phyloP scores from a whole-genome alignment of 106 monocot genomes.

The Dendrobium nobile region DNA sequence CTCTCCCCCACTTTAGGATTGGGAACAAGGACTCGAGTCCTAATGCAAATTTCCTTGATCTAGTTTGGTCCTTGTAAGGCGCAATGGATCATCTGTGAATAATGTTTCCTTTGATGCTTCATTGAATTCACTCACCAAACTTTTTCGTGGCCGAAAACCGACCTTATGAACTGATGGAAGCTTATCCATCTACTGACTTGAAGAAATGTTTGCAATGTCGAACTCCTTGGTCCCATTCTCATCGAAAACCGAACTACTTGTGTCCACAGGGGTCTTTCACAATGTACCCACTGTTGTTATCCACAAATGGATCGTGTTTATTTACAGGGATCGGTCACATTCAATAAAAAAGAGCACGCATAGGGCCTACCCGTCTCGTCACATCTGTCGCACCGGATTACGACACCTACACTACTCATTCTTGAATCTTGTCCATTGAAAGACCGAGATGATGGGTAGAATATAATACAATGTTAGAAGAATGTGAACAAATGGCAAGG shows the following conservation, averaged over 20 bases:
- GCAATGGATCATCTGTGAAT: conserved; percentile 83
- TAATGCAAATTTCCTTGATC: conserved; percentile 40
- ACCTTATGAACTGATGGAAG: conserved; percentile 38
- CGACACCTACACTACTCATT: not conserved
- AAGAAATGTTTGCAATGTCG: conserved; percentile 12
- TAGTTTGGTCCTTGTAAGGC: conserved; percentile 67
- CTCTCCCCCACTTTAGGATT: conserved; percentile 62
- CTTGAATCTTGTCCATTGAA: not conserved
- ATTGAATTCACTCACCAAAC: conserved; percentile 28
- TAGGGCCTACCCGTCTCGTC: too few relatives aligned
- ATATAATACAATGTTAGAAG: not conserved
- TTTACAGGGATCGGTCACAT: too few relatives aligned
- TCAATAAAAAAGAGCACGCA: too few relatives aligned
- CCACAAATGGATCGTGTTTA: too few relatives aligned
- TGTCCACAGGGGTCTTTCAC: too few relatives aligned
- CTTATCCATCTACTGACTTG: not conserved
- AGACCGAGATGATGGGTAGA: not conserved
- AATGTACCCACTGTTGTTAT: too few relatives aligned
- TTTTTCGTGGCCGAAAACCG: conserved; percentile 46
- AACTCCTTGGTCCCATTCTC: conserved; percentile 2
- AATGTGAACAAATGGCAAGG: conserved; percentile 3
- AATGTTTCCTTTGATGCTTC: conserved; percentile 71
- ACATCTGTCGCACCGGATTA: too few relatives aligned
- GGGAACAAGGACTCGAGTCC: conserved; percentile 67
- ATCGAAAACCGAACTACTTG: not conserved